Evolutionary conservation across 1,284 basidiomycete genomes (phyloP).

Genomic region (Ganoderma lingzhi): DNA sequence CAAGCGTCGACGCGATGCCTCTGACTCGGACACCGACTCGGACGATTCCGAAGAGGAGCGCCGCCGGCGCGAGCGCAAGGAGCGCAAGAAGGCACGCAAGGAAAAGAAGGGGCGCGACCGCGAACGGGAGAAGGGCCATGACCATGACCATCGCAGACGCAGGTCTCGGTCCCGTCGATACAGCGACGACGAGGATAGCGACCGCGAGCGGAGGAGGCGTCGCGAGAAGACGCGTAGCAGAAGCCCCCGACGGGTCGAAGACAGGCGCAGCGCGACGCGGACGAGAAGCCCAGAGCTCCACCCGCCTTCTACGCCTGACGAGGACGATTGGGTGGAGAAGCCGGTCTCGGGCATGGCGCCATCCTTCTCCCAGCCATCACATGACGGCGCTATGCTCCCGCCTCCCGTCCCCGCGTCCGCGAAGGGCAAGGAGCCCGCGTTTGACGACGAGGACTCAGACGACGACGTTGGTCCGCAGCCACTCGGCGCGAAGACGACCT

Average conservation of each 20-base stretch:
- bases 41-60: constrained; percentile 66
- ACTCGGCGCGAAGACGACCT: constrained; percentile 43
- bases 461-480: constrained; percentile 72
- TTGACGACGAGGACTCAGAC: constrained; percentile 48
- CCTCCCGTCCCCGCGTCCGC: constrained; percentile 25
- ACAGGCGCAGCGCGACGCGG: constrained; percentile 36
- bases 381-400: constrained; percentile 23
- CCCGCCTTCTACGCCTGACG: constrained; percentile 46
- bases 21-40: constrained; percentile 57
- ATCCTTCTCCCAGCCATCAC: constrained; percentile 38
- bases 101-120: constrained; percentile 52
- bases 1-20: constrained; percentile 63
- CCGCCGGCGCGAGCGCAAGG: constrained; percentile 64
- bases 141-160: constrained; percentile 39
- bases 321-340: constrained; percentile 80
- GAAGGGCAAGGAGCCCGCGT: constrained; percentile 19
- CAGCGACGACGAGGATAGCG: constrained; percentile 50
- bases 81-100: constrained; percentile 63
- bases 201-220: constrained; percentile 43
- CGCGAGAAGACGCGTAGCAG: constrained; percentile 30
- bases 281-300: constrained; percentile 42
- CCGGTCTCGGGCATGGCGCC: constrained; percentile 42
- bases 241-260: constrained; percentile 31
- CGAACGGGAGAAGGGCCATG: constrained; percentile 47
- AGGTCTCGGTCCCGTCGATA: constrained; percentile 41